Evolutionary conservation across 2,329 filamentous ascomycete species (phyloP).

Genomic region (Leptoxyphium fumago): DNA sequence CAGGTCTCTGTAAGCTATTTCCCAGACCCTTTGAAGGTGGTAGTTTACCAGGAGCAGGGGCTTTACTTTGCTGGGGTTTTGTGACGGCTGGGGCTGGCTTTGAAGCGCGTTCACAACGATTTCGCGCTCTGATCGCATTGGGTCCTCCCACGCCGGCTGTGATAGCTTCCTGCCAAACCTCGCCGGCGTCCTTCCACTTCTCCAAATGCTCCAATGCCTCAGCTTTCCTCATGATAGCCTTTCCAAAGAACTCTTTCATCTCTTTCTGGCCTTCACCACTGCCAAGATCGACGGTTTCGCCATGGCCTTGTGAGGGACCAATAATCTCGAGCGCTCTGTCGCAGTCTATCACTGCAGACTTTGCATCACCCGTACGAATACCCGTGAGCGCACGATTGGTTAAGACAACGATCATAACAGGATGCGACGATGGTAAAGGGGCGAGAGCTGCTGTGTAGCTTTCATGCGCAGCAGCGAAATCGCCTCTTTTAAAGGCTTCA

Average conservation of each 20-base stretch:
- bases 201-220: conserved; percentile 94
- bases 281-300: conserved; percentile 60
- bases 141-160: conserved; percentile 75
- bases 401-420: conserved; percentile 72
- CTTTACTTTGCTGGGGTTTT: conserved; percentile 20
- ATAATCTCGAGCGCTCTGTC: conserved; percentile 70
- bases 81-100: conserved; percentile 32
- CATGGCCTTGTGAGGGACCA: conserved; percentile 61
- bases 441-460: conserved; percentile 67
- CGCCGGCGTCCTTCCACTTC: conserved; percentile 72
- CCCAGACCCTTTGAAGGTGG: conserved; percentile 10
- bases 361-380: conserved; percentile 83
- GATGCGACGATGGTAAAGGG: conserved; percentile 62
- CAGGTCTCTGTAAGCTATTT: conserved; percentile 13
- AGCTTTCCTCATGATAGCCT: conserved; percentile 85
- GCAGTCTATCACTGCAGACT: conserved; percentile 71
- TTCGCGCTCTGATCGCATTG: conserved; percentile 69
- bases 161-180: conserved; percentile 69
- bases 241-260: conserved; percentile 87
- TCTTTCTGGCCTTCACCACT: conserved; percentile 50
- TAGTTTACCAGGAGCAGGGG: conserved; percentile 3
- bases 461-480: conserved; percentile 73
- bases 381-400: conserved; percentile 84
- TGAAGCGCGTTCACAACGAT: conserved; percentile 79
- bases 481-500: conserved; percentile 83